Base-by-base conservation (phyloP, 1,284 basidiomycete species). In the Xerocomus nothofagi region DNA sequence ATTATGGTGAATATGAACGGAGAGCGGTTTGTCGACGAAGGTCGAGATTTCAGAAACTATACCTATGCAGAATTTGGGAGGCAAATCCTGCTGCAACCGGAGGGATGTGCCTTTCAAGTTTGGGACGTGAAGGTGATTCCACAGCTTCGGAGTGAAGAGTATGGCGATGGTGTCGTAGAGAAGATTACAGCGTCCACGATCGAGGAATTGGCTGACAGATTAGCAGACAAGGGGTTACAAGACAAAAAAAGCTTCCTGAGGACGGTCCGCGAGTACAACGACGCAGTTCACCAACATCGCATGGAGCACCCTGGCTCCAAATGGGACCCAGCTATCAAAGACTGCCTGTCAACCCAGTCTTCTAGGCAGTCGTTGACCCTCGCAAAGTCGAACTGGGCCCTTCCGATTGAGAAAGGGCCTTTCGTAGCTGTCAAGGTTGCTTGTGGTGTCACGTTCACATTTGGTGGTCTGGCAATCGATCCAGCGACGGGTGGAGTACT, bases 361-460 rank as follows among this genome's bases (percentile, higher is more conserved):
- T 57, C 75, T 9, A 50, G 63, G n/a, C 63, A 60, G 20, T 61
- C 62, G 7, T 55, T 77, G 24, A 43, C 55, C 1, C 53, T 68
- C 9, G 67, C 75, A 9, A 76, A 73, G 62, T 79, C 80, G 0
- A 85, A 86, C 57, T 86, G 83, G 83, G 83, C 83, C 1, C 65
- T 81, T 52, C 59, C 76, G 2, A 63, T 86, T 32, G 73, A 78
- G 37, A 55, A 73, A 39, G 62, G 70, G 9, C 82, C 81, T 1
- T 82, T 82, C 59, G 69, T 85, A 58, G 84, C 83, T 2, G 79
- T 86, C 26, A 83, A 82, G 59, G 79, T 86, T 3, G 69, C 79
- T 0, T 86, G 84, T 65, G 84, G 83, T 2, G 77, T 86, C 49
- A 86, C 84, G 1, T 87, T 86, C 68, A 87, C 82, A 3, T 87